Evolutionary conservation across 192 early-diverging fungal genomes (phyloP).

Genomic region (Backusella psychrophila): DNA sequence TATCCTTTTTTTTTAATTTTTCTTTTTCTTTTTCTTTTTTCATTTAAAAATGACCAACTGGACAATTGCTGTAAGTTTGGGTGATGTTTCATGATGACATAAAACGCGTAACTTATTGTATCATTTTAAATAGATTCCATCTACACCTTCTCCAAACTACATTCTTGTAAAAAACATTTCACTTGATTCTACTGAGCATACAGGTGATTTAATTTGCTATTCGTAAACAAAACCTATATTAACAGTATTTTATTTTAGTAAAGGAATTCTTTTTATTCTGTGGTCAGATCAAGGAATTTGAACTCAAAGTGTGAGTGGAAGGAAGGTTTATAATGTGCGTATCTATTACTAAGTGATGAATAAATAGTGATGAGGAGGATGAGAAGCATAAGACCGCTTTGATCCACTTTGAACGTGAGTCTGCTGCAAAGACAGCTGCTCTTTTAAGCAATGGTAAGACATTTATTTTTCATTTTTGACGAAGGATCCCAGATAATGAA

Average conservation of each 20-base stretch:
- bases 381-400: constrained; percentile 51
- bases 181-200: constrained; percentile 47
- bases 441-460: constrained; percentile 49
- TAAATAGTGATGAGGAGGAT: constrained; percentile 44
- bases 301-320: constrained; percentile 51
- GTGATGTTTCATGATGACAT: not conserved
- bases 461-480: not conserved
- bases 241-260: constrained; percentile 27
- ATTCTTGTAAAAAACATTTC: constrained; percentile 55
- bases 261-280: constrained; percentile 68
- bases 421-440: constrained; percentile 63
- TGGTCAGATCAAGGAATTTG: constrained; percentile 61
- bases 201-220: constrained; percentile 19
- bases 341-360: not conserved
- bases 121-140: constrained; percentile 37
- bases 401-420: constrained; percentile 55
- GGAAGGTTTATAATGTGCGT: not conserved
- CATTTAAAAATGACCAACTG: not conserved
- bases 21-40: not conserved
- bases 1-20: not conserved
- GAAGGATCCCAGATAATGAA: not conserved
- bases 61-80: not conserved
- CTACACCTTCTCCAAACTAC: constrained; percentile 48
- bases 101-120: not conserved
- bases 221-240: too few relatives aligned